Conservation (phyloP, 2,329 filamentous ascomycete genomes). For the Kalmusia sp. region DNA sequence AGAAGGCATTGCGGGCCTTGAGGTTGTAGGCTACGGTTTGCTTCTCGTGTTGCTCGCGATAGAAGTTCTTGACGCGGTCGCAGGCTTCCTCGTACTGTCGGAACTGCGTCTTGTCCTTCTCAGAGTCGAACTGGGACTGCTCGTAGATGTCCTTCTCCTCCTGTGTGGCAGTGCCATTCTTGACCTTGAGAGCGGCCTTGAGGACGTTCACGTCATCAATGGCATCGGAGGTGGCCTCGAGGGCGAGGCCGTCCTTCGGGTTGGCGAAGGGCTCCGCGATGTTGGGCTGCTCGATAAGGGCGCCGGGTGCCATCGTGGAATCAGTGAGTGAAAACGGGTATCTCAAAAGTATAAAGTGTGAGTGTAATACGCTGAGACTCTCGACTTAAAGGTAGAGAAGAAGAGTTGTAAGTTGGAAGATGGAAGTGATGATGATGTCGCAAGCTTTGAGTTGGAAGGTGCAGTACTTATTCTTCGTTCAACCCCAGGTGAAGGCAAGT, state of each 20-base stretch:
- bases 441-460: slow-evolving; percentile 12
- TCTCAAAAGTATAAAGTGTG: slow-evolving; percentile 16
- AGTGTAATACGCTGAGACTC: neutral
- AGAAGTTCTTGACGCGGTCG: slow-evolving; percentile 86
- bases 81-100: slow-evolving; percentile 84
- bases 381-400: neutral
- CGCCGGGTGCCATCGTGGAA: slow-evolving; percentile 54
- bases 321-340: slow-evolving; percentile 21
- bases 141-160: slow-evolving; percentile 60
- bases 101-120: slow-evolving; percentile 82
- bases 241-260: slow-evolving; percentile 62
- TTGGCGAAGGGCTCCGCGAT: slow-evolving; percentile 54
- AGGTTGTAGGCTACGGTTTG: slow-evolving; percentile 87
- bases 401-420: slow-evolving; percentile 8
- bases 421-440: slow-evolving; percentile 10
- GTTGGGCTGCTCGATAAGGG: slow-evolving; percentile 52
- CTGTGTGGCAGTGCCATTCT: slow-evolving; percentile 53
- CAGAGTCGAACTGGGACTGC: slow-evolving; percentile 71
- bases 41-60: slow-evolving; percentile 73
- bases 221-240: slow-evolving; percentile 65
- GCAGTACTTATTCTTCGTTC: slow-evolving; percentile 30
- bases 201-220: slow-evolving; percentile 68
- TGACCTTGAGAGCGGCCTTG: slow-evolving; percentile 61
- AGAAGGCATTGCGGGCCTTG: slow-evolving; percentile 75
- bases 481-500: slow-evolving; percentile 9